Evolutionary conservation across 176 grass and related monocot genomes (phyloP).

Genomic region (Cenchrus americanus): DNA sequence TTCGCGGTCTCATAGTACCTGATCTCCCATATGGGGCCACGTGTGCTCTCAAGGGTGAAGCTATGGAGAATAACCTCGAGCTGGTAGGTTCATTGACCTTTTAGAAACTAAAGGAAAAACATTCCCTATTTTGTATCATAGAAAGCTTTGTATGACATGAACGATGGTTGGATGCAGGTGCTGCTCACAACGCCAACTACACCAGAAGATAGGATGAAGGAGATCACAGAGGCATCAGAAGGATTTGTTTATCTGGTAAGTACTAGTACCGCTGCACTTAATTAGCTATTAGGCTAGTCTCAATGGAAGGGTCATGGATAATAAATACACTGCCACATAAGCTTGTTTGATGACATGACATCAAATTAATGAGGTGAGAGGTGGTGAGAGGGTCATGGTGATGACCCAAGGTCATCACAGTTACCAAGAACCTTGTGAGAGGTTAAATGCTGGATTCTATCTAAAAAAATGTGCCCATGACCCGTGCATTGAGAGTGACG

Average conservation of each 20-base stretch:
- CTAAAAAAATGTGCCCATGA: too few relatives aligned
- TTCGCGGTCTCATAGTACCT: constrained; percentile 66
- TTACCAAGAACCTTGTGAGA: too few relatives aligned
- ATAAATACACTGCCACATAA: too few relatives aligned
- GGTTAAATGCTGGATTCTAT: too few relatives aligned
- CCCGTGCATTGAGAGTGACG: too few relatives aligned
- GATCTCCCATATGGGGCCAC: constrained; percentile 62
- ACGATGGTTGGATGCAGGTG: constrained; percentile 44
- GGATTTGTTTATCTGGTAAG: constrained; percentile 82
- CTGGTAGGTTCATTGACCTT: constrained; percentile 45
- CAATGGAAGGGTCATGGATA: too few relatives aligned
- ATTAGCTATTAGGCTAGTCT: too few relatives aligned
- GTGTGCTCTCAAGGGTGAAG: constrained; percentile 50
- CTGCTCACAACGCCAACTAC: constrained; percentile 78
- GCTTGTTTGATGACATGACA: too few relatives aligned
- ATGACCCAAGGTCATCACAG: too few relatives aligned
- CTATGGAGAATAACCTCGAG: constrained; percentile 67
- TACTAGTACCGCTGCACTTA: neutral
- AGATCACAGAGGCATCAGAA: constrained; percentile 64
- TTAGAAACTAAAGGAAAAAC: too few relatives aligned
- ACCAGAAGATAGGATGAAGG: constrained; percentile 65
- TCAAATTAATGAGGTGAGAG: too few relatives aligned
- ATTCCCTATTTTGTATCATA: neutral
- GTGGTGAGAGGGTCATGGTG: too few relatives aligned
- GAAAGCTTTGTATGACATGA: neutral